A percentile compares a stretch with the other conserved stretches of the same genome.
These are phyloP conservation scores for Dactylellina parvicollis DNA, from an alignment of 2,329 filamentous ascomycete genomes.

Conservation along the genomic window DNA sequence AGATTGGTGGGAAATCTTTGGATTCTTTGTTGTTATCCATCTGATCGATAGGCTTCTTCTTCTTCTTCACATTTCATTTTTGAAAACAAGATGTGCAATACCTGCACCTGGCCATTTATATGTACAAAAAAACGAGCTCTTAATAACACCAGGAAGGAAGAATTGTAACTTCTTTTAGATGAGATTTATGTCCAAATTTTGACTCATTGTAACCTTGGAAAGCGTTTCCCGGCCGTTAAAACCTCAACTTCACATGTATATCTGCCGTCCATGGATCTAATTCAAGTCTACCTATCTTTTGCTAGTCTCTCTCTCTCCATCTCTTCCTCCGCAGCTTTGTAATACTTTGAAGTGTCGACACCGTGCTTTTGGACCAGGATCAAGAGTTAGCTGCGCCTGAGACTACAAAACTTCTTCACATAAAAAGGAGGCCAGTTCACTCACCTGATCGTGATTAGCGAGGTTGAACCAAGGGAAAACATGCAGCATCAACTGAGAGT, in stretches of 20 bases:
- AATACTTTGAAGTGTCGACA: conserved; percentile 98
- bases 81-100: not conserved
- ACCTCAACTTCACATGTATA: not conserved
- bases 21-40: conserved; percentile 53
- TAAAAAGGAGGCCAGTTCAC: conserved; percentile 33
- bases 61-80: not conserved
- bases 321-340: conserved; percentile 91
- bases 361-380: conserved; percentile 73
- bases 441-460: conserved; percentile 84
- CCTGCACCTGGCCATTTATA: not conserved
- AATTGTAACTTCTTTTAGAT: too few species aligned
- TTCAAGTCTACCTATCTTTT: conserved; percentile 46
- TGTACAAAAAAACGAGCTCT: too few species aligned
- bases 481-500: conserved; percentile 83
- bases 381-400: conserved; percentile 53
- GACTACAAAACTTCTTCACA: not conserved
- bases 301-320: conserved; percentile 77
- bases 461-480: conserved; percentile 97
- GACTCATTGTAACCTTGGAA: not conserved
- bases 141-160: too few species aligned
- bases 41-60: conserved; percentile 2
- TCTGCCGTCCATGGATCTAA: conserved; percentile 44
- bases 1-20: conserved; percentile 45
- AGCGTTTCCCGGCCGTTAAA: not conserved
- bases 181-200: too few species aligned